Evolutionary conservation across 306 rosid genomes (phyloP), one percentile per base, ranked within the genome.

Genomic region (Macrotyloma uniflorum): DNA sequence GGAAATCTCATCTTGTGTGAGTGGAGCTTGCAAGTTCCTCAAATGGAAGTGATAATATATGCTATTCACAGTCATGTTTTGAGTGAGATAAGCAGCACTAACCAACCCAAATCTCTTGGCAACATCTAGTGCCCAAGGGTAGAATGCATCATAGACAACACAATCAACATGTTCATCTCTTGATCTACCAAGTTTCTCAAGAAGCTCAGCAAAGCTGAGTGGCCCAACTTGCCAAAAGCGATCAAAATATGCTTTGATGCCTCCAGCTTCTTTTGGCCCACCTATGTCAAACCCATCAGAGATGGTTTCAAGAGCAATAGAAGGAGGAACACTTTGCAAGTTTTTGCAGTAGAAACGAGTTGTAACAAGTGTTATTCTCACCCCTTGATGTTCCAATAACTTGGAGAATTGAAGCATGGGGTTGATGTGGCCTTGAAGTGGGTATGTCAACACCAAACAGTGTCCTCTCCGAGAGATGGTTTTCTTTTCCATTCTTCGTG

Each of bases 51-150:
- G 75, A 26, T 79, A 76, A 26, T 46, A 87, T 22, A 87, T 75
- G 16, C 28, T 76, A 74, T 54, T 64, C 0, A 87, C 87, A 3
- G 49, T 61, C 53, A 74, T 43, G 11, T 78, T 76, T 67, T 84
- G 88, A 61, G 90, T 84, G 42, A 84, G 78, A 36, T 51, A 84
- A 23, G 11, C 19, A 4, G 59, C 86, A 4, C 83, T 85, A 28
- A 71, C 24, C 0, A 87, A 28, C n/a, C 80, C 88, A 57, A 76
- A 68, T 9, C 72, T 45, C 58, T 83, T 79, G 10, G 88, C 82
- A 59, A 87, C 80, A 2, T 87, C 87, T 0, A 87, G 80, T 12
- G 62, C 75, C 91, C 91, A 87, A 1, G 84, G 61, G 14, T 83
- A 4, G 33, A 80, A 70, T 3, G 86, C 15, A 84, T 83, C 78